Evolutionary conservation across 1,284 basidiomycete species (phyloP).

Genomic region (Polyporus tsugae): DNA sequence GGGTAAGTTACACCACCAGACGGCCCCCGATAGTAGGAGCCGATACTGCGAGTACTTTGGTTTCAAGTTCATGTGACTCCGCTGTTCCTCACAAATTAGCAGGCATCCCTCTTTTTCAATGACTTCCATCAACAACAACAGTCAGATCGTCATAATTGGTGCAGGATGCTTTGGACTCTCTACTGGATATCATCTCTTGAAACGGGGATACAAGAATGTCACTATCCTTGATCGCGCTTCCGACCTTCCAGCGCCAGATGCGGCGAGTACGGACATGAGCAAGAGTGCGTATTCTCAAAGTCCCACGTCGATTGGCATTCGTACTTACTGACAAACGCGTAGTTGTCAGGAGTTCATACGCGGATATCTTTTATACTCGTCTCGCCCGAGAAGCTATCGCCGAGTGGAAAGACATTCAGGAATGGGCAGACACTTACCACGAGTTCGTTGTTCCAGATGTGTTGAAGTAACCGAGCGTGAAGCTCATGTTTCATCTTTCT

Average conservation of each 20-base stretch:
- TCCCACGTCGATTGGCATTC: no score
- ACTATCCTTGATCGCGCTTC: constrained; percentile 77
- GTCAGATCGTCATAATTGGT: constrained; percentile 77
- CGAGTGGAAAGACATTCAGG: constrained; percentile 69
- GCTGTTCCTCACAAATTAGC: not conserved
- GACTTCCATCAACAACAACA: constrained; percentile 5
- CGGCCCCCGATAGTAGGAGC: no score
- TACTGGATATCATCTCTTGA: constrained; percentile 80
- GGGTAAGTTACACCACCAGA: not conserved
- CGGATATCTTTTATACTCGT: constrained; percentile 72
- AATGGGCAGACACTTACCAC: constrained; percentile 82
- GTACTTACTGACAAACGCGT: not conserved
- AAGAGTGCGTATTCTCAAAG: constrained; percentile 59
- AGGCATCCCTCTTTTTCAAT: not conserved
- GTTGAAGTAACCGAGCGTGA: not conserved
- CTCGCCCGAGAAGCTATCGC: constrained; percentile 79
- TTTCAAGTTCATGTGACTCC: not conserved
- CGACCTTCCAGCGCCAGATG: constrained; percentile 77
- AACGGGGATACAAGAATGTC: constrained; percentile 71
- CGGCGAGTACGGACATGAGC: constrained; percentile 87
- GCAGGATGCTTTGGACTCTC: constrained; percentile 90
- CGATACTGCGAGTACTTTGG: not conserved
- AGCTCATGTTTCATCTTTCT: not conserved
- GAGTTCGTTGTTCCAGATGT: constrained; percentile 56
- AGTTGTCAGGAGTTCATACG: constrained; percentile 80